A percentile compares a stretch with the other conserved stretches of the same genome.
These are phyloP conservation scores for Paecilomyces variotii DNA, from an alignment of 2,329 filamentous ascomycete species.

Conservation along the genomic window DNA sequence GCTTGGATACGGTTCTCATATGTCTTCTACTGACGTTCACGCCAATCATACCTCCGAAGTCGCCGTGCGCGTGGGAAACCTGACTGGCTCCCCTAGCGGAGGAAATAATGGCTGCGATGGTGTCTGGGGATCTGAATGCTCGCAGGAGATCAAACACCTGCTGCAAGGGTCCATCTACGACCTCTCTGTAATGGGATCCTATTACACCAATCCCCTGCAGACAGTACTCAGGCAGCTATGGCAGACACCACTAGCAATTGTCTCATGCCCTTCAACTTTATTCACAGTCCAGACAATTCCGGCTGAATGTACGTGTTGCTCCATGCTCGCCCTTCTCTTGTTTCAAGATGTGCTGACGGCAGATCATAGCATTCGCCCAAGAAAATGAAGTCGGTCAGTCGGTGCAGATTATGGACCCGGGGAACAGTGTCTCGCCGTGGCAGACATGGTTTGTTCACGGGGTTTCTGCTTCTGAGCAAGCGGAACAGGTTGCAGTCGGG, in stretches of 20 bases:
- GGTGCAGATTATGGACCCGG: conserved; percentile 21
- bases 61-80: conserved; percentile 27
- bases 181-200: conserved; percentile 17
- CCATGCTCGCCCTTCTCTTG: neutral
- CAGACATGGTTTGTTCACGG: conserved; percentile 29
- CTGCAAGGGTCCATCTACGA: conserved; percentile 20
- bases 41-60: conserved; percentile 29
- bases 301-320: conserved; percentile 20
- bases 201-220: conserved; percentile 22
- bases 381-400: conserved; percentile 19
- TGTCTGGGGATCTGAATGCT: conserved; percentile 27
- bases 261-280: conserved; percentile 21
- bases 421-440: conserved; percentile 22
- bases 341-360: neutral
- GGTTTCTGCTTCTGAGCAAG: conserved; percentile 24
- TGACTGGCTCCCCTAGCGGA: conserved; percentile 26
- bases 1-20: conserved; percentile 19
- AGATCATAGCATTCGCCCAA: conserved; percentile 20
- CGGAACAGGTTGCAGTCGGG: conserved; percentile 28
- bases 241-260: conserved; percentile 12
- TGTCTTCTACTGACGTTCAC: conserved; percentile 12
- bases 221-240: conserved; percentile 22
- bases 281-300: conserved; percentile 27
- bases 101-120: conserved; percentile 30
- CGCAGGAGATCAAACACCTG: conserved; percentile 19